Conservation (phyloP, 2,329 filamentous ascomycete species). For the Stemphylium lycopersici region DNA sequence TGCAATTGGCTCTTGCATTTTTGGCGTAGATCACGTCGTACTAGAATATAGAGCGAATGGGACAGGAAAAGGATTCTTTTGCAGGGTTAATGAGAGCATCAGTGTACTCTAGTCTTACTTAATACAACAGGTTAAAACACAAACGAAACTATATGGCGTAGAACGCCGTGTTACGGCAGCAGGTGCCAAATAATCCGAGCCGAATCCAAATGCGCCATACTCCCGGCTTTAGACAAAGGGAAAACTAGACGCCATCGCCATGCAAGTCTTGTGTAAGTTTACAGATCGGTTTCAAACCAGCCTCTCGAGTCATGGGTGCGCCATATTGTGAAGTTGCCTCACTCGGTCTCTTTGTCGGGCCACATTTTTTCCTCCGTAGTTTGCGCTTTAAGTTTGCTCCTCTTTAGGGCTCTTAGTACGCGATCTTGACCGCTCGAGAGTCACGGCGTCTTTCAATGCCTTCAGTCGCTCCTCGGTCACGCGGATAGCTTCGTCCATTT, state of each 20-base stretch:
- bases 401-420: slow-evolving; percentile 30
- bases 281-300: background rate
- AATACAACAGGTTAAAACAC: background rate
- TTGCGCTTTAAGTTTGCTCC: slow-evolving; percentile 14
- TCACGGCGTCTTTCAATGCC: slow-evolving; percentile 74
- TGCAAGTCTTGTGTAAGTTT: slow-evolving; percentile 12
- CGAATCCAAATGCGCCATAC: background rate
- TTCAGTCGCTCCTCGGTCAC: slow-evolving; percentile 86
- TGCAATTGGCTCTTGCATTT: too few species aligned
- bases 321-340: background rate
- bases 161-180: background rate
- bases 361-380: background rate
- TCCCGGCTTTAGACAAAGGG: slow-evolving; percentile 2
- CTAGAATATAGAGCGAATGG: too few species aligned
- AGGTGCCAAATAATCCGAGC: background rate
- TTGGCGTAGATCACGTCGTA: too few species aligned
- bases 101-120: background rate
- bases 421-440: slow-evolving; percentile 29
- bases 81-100: too few species aligned
- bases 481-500: slow-evolving; percentile 79
- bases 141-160: slow-evolving; percentile 3
- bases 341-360: background rate
- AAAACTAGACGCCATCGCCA: slow-evolving; percentile 13
- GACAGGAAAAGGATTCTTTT: too few species aligned
- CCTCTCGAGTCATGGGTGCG: background rate